Base-by-base conservation (phyloP, 2,329 filamentous ascomycete species). In the Fonsecaea pugnacius region DNA sequence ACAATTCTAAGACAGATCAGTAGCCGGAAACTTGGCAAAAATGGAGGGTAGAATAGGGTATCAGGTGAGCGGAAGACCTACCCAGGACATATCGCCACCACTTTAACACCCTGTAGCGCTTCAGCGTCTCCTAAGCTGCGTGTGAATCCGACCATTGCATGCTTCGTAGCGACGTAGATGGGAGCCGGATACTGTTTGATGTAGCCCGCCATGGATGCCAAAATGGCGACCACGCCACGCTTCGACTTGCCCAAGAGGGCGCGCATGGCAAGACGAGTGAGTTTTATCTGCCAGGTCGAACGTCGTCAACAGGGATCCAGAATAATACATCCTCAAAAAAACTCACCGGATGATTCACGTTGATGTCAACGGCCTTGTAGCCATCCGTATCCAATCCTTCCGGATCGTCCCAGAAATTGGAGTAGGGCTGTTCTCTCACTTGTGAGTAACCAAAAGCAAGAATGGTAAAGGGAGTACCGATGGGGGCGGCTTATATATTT, bases 321-420 rank as follows among this genome's bases (percentile, higher is more conserved):
- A 48, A n/a, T 48, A n/a, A 48, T n/a, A 48, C 43, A 48, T 9
- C 16, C 43, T 3, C 27, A 3, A 48, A 7, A 50, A 9, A 51
- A 51, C 46, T 51, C 21, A 51, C 46, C 18, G 60, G 60, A 52
- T 62, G 60, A 21, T 36, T 38, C 9, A 50, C 52, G 24, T 62
- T 62, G 38, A 62, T 56, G 21, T 63, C 53, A 3, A 63, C 46
- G 9, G n/a, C 21, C 27, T 35, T 24, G 54, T 63, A 58, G 43
- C 53, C 12, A 21, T 63, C 54, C 18, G n/a, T 18, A 7, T 51
- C 46, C 46, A 51, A 24, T 3, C 46, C 46, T 27, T 62, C 60
- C 16, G 51, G 12, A 30, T 62, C 59, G 10, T 33, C 51, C 36
- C 33, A 48, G 33, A 62, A 62, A 16, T 40, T 61, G 14, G 50